phyloP scores from a whole-genome alignment of 2,329 filamentous ascomycete species.

The Parastagonospora nodorum region DNA sequence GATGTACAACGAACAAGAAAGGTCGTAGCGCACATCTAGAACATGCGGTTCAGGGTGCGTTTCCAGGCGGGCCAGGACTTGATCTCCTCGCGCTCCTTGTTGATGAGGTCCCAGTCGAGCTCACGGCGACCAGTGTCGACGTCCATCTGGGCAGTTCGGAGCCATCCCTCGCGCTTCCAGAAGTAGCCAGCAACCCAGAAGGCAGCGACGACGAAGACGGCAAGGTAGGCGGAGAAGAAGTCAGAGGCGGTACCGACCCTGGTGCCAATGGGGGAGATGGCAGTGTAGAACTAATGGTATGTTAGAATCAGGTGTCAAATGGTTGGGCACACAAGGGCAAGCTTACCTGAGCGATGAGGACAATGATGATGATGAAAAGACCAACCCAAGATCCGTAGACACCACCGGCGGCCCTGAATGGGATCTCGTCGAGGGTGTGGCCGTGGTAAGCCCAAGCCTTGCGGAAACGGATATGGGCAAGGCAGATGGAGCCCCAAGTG shows the following conservation, averaged over 20 bases:
- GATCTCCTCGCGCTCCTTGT: constrained; percentile 58
- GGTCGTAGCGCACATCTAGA: constrained; percentile 20
- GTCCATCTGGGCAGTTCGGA: constrained; percentile 65
- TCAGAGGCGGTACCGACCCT: constrained; percentile 40
- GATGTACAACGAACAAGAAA: neutral
- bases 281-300: constrained; percentile 46
- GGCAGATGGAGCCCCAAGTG: constrained; percentile 83
- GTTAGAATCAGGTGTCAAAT: constrained; percentile 6
- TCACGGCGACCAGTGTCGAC: constrained; percentile 68
- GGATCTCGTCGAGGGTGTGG: constrained; percentile 51
- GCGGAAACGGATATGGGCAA: constrained; percentile 93
- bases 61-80: constrained; percentile 60
- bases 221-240: constrained; percentile 57
- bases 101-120: constrained; percentile 68
- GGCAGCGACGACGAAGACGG: constrained; percentile 50
- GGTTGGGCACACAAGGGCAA: neutral
- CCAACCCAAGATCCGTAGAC: constrained; percentile 49
- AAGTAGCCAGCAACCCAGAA: constrained; percentile 58
- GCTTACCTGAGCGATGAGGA: constrained; percentile 47
- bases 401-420: constrained; percentile 50
- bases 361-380: constrained; percentile 45
- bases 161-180: constrained; percentile 69
- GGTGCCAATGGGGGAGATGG: constrained; percentile 38
- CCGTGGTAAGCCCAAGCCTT: constrained; percentile 49
- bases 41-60: constrained; percentile 28